Conservation (phyloP, 768 basidiomycete genomes). For the Hydnomerulius pinastri region DNA sequence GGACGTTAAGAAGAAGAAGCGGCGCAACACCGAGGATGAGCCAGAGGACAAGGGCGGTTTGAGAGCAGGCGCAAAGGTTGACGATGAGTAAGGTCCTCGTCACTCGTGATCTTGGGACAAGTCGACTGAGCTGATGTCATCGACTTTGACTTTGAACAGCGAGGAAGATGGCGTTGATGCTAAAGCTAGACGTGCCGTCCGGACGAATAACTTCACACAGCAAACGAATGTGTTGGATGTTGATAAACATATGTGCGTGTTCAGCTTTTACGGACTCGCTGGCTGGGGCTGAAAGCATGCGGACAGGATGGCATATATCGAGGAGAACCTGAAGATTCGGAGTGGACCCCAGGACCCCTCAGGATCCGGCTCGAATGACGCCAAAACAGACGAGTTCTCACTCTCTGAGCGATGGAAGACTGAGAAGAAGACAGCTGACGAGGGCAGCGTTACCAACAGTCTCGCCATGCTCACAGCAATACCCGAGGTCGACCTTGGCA, state of each 20-base stretch:
- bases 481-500: conserved; percentile 96
- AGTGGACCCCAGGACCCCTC: conserved; percentile 54
- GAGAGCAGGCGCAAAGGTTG: conserved; percentile 47
- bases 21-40: conserved; percentile 45
- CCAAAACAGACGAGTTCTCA: conserved; percentile 81
- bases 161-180: conserved; percentile 69
- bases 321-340: conserved; percentile 83
- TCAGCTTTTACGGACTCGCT: background rate
- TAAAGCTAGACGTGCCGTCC: conserved; percentile 70
- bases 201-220: conserved; percentile 93
- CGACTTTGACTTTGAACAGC: conserved; percentile 29
- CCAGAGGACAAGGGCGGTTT: conserved; percentile 57
- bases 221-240: conserved; percentile 96
- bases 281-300: background rate
- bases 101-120: background rate
- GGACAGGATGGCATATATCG: conserved; percentile 95
- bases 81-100: conserved; percentile 49
- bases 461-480: conserved; percentile 97
- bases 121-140: background rate
- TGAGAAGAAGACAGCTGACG: conserved; percentile 63
- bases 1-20: conserved; percentile 72
- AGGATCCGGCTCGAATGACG: conserved; percentile 43
- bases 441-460: conserved; percentile 92
- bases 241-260: conserved; percentile 93
- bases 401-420: conserved; percentile 66